These are phyloP conservation scores for Podospora conica DNA, from an alignment of 495 filamentous ascomycete species.

Conservation along the genomic window DNA sequence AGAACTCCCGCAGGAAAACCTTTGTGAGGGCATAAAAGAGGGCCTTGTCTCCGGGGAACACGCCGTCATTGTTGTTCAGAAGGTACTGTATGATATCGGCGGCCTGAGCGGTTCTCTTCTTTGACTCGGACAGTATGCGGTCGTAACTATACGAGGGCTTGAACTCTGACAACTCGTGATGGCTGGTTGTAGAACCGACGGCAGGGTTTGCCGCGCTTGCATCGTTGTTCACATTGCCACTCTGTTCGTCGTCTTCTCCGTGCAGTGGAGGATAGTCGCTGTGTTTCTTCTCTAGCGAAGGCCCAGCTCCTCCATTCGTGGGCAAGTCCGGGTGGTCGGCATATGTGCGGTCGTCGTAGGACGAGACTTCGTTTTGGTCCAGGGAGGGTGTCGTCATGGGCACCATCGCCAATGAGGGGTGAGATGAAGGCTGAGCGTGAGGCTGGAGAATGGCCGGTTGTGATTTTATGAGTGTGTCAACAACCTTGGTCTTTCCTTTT, in stretches of 20 bases:
- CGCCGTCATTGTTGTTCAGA: slow-evolving; percentile 60
- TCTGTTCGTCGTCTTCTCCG: background rate
- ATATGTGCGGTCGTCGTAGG: background rate
- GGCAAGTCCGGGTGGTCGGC: background rate
- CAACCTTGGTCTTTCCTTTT: background rate
- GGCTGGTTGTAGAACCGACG: slow-evolving; percentile 3
- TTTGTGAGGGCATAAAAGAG: slow-evolving; percentile 69
- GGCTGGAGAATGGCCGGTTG: background rate
- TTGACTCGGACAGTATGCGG: slow-evolving; percentile 20
- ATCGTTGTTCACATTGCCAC: background rate
- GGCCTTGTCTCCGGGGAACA: slow-evolving; percentile 67
- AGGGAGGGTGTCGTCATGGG: background rate
- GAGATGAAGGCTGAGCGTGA: background rate
- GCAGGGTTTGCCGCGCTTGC: background rate
- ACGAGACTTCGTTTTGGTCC: background rate
- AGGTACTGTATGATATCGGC: slow-evolving; percentile 64
- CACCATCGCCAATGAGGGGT: background rate
- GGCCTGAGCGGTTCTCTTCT: slow-evolving; percentile 25
- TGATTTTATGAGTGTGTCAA: background rate
- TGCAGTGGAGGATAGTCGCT: background rate
- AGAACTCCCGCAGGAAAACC: slow-evolving; percentile 44
- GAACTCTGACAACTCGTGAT: slow-evolving; percentile 7
- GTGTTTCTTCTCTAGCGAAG: background rate
- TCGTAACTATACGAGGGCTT: slow-evolving; percentile 19
- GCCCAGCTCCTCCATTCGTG: background rate